Percentiles rank a stretch among this genome's conserved stretches.
These are phyloP conservation scores for Suillus occidentalis DNA, from an alignment of 768 basidiomycete genomes.

Conservation along the genomic window DNA sequence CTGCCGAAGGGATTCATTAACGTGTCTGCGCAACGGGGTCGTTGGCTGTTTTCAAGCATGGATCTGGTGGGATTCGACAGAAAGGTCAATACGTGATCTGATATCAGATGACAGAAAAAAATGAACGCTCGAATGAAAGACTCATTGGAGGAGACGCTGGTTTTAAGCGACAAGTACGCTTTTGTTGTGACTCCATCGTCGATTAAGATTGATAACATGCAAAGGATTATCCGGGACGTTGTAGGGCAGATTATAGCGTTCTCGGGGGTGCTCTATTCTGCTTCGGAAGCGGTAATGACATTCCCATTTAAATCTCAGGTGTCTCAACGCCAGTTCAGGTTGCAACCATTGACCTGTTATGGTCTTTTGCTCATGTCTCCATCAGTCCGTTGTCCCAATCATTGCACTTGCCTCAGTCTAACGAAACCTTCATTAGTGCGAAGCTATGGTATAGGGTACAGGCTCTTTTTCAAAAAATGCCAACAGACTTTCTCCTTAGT, in stretches of 20 bases:
- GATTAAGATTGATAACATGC: neutral
- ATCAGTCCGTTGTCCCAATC: constrained; percentile 54
- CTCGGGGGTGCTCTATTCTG: constrained; percentile 83
- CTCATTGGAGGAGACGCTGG: constrained; percentile 84
- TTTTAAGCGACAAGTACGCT: constrained; percentile 76
- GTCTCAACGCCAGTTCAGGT: constrained; percentile 47
- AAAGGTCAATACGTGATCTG: neutral
- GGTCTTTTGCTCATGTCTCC: constrained; percentile 82
- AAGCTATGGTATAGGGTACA: constrained; percentile 43
- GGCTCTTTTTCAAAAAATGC: neutral
- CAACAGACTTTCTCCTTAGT: constrained; percentile 41
- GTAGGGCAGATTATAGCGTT: constrained; percentile 66
- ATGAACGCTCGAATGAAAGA: constrained; percentile 89
- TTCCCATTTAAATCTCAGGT: neutral
- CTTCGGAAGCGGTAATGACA: constrained; percentile 75
- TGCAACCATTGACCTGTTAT: constrained; percentile 86
- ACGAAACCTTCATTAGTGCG: constrained; percentile 35
- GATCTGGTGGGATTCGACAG: constrained; percentile 59
- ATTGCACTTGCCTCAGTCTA: neutral
- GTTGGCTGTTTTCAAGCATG: constrained; percentile 75
- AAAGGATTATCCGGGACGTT: constrained; percentile 78
- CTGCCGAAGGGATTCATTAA: constrained; percentile 76
- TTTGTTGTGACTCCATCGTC: neutral
- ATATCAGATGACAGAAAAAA: constrained; percentile 58
- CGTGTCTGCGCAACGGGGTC: constrained; percentile 61